Evolutionary conservation across 2,329 filamentous ascomycete genomes (phyloP).

Genomic region (Dendryphion nanum): DNA sequence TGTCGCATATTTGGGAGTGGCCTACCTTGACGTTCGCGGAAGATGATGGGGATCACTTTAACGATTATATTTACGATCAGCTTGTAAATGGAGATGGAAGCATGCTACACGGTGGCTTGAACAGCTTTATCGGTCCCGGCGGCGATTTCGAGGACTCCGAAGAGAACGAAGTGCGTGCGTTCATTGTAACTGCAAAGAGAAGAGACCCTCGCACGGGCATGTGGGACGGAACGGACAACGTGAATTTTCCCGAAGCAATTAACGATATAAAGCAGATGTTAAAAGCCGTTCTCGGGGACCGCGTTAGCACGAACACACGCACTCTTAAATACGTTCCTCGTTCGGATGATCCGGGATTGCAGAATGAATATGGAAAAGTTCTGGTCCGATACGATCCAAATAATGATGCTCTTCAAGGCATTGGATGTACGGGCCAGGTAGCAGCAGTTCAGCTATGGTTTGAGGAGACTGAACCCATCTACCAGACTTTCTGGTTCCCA

Average conservation of each 20-base stretch:
- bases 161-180: background rate
- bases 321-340: background rate
- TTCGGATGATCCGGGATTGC: background rate
- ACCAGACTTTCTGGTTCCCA: no score
- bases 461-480: no score
- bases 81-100: background rate
- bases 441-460: no score
- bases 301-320: background rate
- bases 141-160: background rate
- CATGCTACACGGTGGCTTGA: background rate
- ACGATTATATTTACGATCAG: background rate
- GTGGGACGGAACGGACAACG: background rate
- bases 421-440: no score
- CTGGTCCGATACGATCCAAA: background rate
- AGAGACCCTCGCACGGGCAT: background rate
- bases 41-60: no score
- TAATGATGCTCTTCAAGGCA: no score
- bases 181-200: background rate
- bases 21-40: constrained; percentile 1
- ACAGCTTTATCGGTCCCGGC: background rate
- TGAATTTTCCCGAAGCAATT: background rate
- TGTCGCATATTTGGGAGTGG: constrained; percentile 3
- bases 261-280: background rate
- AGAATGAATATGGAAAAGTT: background rate
- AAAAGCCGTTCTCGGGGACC: background rate